Base-by-base conservation (phyloP, 257 asterid genomes). In the Jaltomata sinuosa region DNA sequence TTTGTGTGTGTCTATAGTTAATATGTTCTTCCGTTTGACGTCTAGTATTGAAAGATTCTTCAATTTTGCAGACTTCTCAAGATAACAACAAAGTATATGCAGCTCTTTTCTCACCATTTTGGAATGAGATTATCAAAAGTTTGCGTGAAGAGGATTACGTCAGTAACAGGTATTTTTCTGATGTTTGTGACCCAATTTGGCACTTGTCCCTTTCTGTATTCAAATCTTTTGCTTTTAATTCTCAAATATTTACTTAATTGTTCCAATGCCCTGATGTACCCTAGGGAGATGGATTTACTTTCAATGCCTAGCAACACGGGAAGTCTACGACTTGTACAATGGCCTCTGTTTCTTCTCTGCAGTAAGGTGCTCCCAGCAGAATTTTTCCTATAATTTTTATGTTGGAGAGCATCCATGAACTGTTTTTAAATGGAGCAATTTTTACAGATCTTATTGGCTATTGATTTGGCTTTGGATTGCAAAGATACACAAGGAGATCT, bases 271-370 rank as follows among this genome's bases (percentile, higher is more conserved):
- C 79, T 53, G 57, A 71, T 86, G 31, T 50, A n/a, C 78, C 64
- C 31, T 54, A 97, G 99, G 93, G 99, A 97, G 90, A 97, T 90
- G 99, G 96, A 97, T 92, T 94, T 97, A 86, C 97, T 97, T 87
- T 95, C 94, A 32, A 95, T 97, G 99, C 99, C 99, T 25, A 94
- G 98, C 92, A 97, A 97, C 89, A 87, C 85, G 61, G 99, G 99
- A 88, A 97, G 95, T 89, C 87, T 97, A 85, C 87, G 84, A 88
- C 91, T 97, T 87, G 99, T 97, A 49, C 99, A 97, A 83, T 97
- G 99, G 99, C 99, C 99, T 32, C 95, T 97, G 83, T 97, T 97
- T 86, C 98, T 97, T 87, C 93, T 97, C 67, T 94, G 99, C 69
- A 95, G 99, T 86, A 97, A 97, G 98, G 99, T 96, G 84, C 69